Base-by-base conservation (phyloP, 768 basidiomycete species). In the Royoungia palumana region DNA sequence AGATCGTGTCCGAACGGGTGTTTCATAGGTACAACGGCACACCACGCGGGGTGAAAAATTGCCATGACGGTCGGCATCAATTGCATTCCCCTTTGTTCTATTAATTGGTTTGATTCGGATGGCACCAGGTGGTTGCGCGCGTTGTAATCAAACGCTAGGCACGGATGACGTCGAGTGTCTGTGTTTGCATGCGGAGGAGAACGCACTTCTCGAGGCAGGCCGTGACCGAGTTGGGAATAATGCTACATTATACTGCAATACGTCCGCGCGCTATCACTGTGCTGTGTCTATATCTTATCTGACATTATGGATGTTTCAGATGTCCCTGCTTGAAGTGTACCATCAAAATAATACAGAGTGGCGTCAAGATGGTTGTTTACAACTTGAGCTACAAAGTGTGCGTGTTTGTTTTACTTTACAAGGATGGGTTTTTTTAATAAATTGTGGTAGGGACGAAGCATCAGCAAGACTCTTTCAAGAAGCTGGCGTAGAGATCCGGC, bases 321-420 rank as follows among this genome's bases (percentile, higher is more conserved):
- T 99, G 96, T 60, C 96, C 96, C 0, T 99, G 96, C 65, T 74
- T 98, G n/a, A 84, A 80, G 55, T 99, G 96, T 64, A 92, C 94
- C 0, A 84, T 97, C 69, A 98, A 98, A 67, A 97, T 98, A 56
- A 94, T 97, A 22, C 95, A 99, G 63, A 87, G 85, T 19, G 95
- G 94, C 0, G 87, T 98, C 17, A 84, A 80, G 51, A 85, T 84
- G 49, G 95, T 99, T 4, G 89, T 98, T 5, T 99, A 98, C 65
- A 95, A 94, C 64, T 71, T 97, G 46, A 83, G 84, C 44, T 99
- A 99, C 70, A 93, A 92, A 75, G 91, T 98, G 96, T 91, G 56
- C 59, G 88, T 76, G 14, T 40, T 37, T 24, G 35, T 22, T 21
- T 12, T 35, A 46, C 13, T 30, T 28, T 21, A 35, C 24, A 1